Conservation (phyloP, 441 rosid genomes). For the Raphanus hybrid region DNA sequence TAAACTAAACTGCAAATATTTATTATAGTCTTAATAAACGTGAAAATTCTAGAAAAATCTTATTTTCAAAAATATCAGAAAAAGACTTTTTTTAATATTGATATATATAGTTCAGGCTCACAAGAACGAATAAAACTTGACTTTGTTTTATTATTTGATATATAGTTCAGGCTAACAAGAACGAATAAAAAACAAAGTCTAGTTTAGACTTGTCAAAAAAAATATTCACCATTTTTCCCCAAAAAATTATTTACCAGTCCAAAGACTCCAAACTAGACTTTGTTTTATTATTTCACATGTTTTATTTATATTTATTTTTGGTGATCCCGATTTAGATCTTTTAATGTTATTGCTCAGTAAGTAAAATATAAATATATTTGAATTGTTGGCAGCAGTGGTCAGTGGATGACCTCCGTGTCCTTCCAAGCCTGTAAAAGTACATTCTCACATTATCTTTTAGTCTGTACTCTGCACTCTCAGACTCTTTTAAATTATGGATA, state of each 20-base stretch:
- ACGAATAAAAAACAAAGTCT: too few relatives aligned
- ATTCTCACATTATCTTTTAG: slow-evolving; percentile 26
- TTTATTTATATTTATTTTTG: neutral
- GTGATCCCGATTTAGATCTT: slow-evolving; percentile 14
- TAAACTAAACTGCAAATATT: too few relatives aligned
- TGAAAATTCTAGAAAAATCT: neutral
- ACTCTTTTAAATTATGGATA: slow-evolving; percentile 6
- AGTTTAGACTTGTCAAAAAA: too few relatives aligned
- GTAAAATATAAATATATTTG: neutral
- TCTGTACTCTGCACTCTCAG: slow-evolving; percentile 20
- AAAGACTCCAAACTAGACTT: too few relatives aligned
- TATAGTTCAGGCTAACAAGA: too few relatives aligned
- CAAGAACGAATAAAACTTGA: neutral
- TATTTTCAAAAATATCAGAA: neutral
- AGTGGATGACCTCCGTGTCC: slow-evolving; percentile 3
- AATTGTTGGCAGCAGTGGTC: slow-evolving; percentile 9
- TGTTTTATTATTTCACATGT: neutral
- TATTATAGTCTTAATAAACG: too few relatives aligned
- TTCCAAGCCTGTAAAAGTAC: slow-evolving; percentile 21
- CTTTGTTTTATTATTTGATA: too few relatives aligned
- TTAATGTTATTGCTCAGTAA: neutral
- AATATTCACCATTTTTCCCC: too few relatives aligned
- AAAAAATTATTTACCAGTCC: too few relatives aligned
- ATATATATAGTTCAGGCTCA: neutral
- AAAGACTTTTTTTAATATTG: neutral